Percentiles rank a stretch among this genome's conserved stretches.
Conservation (phyloP, 768 basidiomycete species). For the Asterophora parasitica region DNA sequence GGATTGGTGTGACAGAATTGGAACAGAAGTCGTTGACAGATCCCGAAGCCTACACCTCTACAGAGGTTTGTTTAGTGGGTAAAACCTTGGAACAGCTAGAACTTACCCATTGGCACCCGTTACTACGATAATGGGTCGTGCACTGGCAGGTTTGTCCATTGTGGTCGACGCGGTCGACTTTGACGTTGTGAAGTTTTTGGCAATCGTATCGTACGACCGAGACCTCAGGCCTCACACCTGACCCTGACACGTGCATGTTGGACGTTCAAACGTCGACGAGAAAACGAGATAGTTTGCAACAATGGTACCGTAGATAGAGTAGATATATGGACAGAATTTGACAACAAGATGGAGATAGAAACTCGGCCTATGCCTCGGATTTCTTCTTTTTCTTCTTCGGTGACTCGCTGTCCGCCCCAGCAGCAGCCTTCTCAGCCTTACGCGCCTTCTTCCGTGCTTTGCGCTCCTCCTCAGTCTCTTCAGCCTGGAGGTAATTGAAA, state of each 20-base stretch:
- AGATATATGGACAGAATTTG: constrained; percentile 19
- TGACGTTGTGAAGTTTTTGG: neutral
- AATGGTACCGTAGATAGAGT: constrained; percentile 4
- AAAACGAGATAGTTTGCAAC: neutral
- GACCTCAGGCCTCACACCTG: constrained; percentile 1
- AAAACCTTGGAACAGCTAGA: neutral
- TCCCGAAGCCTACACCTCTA: constrained; percentile 82
- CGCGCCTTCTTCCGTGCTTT: constrained; percentile 75
- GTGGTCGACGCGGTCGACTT: constrained; percentile 6
- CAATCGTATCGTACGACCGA: constrained; percentile 14
- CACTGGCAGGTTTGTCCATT: constrained; percentile 23
- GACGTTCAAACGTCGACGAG: too few relatives aligned
- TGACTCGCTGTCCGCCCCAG: constrained; percentile 37
- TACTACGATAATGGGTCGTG: constrained; percentile 51
- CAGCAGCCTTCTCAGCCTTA: constrained; percentile 68
- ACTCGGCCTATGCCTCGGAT: constrained; percentile 31
- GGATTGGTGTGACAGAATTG: constrained; percentile 54
- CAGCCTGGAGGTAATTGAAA: constrained; percentile 13
- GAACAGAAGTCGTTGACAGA: constrained; percentile 71
- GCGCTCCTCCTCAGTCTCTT: constrained; percentile 79
- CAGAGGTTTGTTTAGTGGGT: neutral
- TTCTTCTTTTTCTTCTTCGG: constrained; percentile 63
- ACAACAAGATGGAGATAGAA: constrained; percentile 14
- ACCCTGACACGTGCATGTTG: constrained; percentile 5
- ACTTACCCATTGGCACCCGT: constrained; percentile 68